Base-by-base conservation (phyloP, 495 filamentous ascomycete genomes). In the Hyphodiscus hymeniophilus region DNA sequence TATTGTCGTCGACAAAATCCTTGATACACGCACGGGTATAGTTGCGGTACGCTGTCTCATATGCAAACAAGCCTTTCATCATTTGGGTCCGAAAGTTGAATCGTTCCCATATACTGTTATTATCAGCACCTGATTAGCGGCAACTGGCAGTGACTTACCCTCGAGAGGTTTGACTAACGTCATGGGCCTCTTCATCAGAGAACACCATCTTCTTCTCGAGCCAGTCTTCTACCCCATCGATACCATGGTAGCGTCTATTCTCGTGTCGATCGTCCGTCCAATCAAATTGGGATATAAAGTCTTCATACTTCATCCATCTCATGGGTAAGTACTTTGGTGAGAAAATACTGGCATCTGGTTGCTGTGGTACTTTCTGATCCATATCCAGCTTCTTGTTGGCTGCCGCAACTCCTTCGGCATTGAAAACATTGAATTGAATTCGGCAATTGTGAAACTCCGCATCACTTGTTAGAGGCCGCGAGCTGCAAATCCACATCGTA, bases 11-110 rank as follows among this genome's bases (percentile, higher is more conserved):
- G 21, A 66, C 66, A 39, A 77, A 78, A 48, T 75, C 69, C 42
- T 70, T 54, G 10, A 78, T 55, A 53, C 67, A 72, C 11, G 53
- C 56, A 6, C 49, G 57, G 0, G 69, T 77, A 51, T 78, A 78
- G 39, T 48, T 54, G 17, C 59, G 58, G 49, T 74, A 77, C 0
- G 74, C 75, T 1, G 61, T 68, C 56, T 68, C 65, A 39, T 78
- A 78, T 43, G 73, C 75, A 61, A 77, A 76, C n/a, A 78, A 55
- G 0, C 75, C 75, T 47, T 78, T 78, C 73, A 78, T 76, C 72
- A 78, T 75, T 45, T 72, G 70, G 20, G 75, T 78, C 3, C 74
- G 65, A 24, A 63, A 63, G 51, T 75, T 73, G 50, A 78, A 78
- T 43, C 66, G 68, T 32, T 73, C 64, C 74, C 74, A 78, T 34